Evolutionary conservation across 352 stramenopile genomes (phyloP).

Genomic region (Phytophthora sojae): DNA sequence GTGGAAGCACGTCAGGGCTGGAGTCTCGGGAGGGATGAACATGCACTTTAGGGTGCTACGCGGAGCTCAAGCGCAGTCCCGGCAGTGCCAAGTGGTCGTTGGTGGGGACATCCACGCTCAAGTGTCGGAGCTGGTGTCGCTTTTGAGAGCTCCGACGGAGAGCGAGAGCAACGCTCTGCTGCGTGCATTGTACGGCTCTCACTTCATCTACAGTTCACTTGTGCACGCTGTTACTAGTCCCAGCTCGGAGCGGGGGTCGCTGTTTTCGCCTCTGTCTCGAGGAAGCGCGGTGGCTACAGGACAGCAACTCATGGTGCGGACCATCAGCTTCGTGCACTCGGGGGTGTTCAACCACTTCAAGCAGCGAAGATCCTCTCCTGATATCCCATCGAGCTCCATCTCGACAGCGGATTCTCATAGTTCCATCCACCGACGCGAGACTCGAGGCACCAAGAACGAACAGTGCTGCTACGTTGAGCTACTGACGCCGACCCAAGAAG

Average conservation of each 20-base stretch:
- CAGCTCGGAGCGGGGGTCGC: constrained; percentile 7
- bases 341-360: constrained; percentile 22
- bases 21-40: constrained; percentile 12
- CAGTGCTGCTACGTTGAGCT: constrained; percentile 42
- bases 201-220: constrained; percentile 46
- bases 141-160: constrained; percentile 37
- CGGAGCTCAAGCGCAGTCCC: background rate
- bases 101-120: constrained; percentile 23
- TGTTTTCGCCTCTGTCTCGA: constrained; percentile 9
- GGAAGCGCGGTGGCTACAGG: background rate
- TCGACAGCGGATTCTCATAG: background rate
- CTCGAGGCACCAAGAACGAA: constrained; percentile 24
- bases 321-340: constrained; percentile 37
- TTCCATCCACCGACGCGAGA: background rate
- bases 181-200: constrained; percentile 19
- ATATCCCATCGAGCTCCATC: constrained; percentile 8
- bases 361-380: constrained; percentile 2
- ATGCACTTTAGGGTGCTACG: constrained; percentile 19
- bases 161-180: constrained; percentile 38
- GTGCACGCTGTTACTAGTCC: constrained; percentile 21
- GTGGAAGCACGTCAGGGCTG: constrained; percentile 27
- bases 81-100: constrained; percentile 29
- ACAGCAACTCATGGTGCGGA: constrained; percentile 44
- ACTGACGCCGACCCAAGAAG: constrained; percentile 28
- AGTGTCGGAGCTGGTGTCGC: constrained; percentile 17